Percentiles rank a stretch among this genome's conserved stretches.
Evolutionary conservation across 2,329 filamentous ascomycete species (phyloP).

Genomic region (Didymella exigua): DNA sequence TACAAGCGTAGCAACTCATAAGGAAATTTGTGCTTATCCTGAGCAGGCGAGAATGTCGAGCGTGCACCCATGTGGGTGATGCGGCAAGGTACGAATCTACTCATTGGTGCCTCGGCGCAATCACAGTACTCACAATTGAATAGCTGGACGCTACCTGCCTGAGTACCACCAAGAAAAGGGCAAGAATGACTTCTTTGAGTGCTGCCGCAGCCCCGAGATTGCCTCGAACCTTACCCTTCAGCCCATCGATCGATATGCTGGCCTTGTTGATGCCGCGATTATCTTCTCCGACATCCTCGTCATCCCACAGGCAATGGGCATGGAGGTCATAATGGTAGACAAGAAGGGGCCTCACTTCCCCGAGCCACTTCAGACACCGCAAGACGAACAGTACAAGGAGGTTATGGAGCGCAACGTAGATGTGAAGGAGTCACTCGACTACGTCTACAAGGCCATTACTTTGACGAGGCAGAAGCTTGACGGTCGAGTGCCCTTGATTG

Average conservation of each 20-base stretch:
- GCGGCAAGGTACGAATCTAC: slow-evolving; percentile 77
- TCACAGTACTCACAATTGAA: slow-evolving; percentile 16
- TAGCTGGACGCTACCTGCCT: slow-evolving; percentile 93
- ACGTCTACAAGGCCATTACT: slow-evolving; percentile 95
- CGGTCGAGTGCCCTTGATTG: slow-evolving; percentile 89
- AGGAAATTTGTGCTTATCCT: slow-evolving; percentile 23
- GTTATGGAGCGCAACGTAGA: slow-evolving; percentile 81
- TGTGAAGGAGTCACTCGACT: slow-evolving; percentile 82
- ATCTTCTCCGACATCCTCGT: slow-evolving; percentile 99
- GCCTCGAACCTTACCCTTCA: slow-evolving; percentile 93
- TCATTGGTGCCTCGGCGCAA: background rate
- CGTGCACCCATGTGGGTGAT: slow-evolving; percentile 98
- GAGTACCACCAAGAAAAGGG: slow-evolving; percentile 98
- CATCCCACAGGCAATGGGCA: slow-evolving; percentile 96
- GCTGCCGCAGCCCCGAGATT: slow-evolving; percentile 90
- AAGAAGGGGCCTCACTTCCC: slow-evolving; percentile 97
- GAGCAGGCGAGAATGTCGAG: slow-evolving; percentile 82
- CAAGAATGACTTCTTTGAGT: slow-evolving; percentile 91
- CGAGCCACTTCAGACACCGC: slow-evolving; percentile 75
- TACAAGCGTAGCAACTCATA: no score
- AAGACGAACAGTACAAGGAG: slow-evolving; percentile 80
- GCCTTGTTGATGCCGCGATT: slow-evolving; percentile 93
- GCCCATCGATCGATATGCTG: slow-evolving; percentile 87
- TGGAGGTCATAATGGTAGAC: slow-evolving; percentile 98
- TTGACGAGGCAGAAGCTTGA: slow-evolving; percentile 85